Evolutionary conservation across 116 monocot species (phyloP), one percentile per base, ranked within the genome.

Genomic region (Dioscorea cayenensis): DNA sequence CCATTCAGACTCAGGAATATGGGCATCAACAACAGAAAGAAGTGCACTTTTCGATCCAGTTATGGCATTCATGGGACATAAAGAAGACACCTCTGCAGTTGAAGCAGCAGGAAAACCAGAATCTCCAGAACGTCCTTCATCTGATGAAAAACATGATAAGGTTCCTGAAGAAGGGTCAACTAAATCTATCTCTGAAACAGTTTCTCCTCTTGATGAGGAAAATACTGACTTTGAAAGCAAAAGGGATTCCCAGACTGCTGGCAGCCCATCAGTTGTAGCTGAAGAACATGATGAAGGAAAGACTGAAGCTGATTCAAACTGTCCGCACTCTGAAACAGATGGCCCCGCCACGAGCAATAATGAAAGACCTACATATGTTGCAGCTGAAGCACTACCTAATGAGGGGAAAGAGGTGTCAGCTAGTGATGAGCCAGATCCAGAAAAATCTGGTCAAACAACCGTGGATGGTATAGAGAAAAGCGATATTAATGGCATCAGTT

Each of bases 41-140:
- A 86, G 79, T 77, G 76, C 84, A 66, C 82, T 94, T 68, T 94
- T 90, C 64, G 78, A 87, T 68, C 93, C 89, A 36, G 87, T 89
- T 66, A 92, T 87, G 89, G 67, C 88, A 28, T 89, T 99, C 68
- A 91, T 99, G 90, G 90, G 94, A 11, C 79, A 83, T 37, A 87
- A 76, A 80, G 86, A 35, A 71, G 89, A 84, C 52, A 77, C 63
- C 49, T 51, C 49, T 63, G 51, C 67, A 71, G 27, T 67, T 71
- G 84, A 88, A 25, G 58, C 29, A 65, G 71, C 79, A 52, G 86
- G 66, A 80, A 79, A 84, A 66, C 71, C 25, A 28, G 82, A 86
- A 73, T 76, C 76, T 67, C 22, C 71, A 63, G 65, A 76, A 60
- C 52, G 70, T 49, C 23, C 68, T 76, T 51, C 84, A 73, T 71